Percentiles rank a stretch among this genome's conserved stretches.
Evolutionary conservation across 306 rosid genomes (phyloP).

Genomic region (Dalbergia cultrata): DNA sequence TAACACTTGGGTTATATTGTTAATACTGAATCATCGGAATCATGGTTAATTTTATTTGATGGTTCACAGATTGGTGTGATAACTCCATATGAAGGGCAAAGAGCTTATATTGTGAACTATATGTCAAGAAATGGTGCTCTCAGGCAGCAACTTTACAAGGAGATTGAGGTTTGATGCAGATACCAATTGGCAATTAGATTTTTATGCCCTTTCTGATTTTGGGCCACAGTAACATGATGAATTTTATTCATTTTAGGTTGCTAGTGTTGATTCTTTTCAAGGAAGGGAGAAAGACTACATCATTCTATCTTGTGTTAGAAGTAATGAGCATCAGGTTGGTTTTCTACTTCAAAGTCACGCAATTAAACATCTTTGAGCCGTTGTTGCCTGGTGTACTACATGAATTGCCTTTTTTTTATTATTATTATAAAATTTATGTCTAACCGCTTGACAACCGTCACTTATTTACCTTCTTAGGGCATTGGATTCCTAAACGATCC

Average conservation of each 20-base stretch:
- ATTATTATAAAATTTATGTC: slow-evolving; percentile 10
- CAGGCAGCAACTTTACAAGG: slow-evolving; percentile 98
- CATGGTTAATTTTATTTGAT: not conserved
- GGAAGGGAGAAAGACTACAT: slow-evolving; percentile 99
- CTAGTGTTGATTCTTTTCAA: slow-evolving; percentile 99
- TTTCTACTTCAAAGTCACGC: not conserved
- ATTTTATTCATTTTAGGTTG: slow-evolving; percentile 75
- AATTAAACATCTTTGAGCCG: not conserved
- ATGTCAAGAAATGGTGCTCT: slow-evolving; percentile 99
- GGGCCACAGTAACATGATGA: slow-evolving; percentile 6
- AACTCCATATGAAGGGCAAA: slow-evolving; percentile 97
- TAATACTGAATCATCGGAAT: slow-evolving; percentile 6
- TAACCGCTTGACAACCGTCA: slow-evolving; percentile 40
- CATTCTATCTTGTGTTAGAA: slow-evolving; percentile 95
- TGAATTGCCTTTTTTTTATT: not conserved
- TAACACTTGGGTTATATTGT: not conserved
- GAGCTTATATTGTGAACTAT: slow-evolving; percentile 97
- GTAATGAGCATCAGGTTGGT: slow-evolving; percentile 99
- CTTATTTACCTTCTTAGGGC: slow-evolving; percentile 62
- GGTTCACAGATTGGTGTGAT: slow-evolving; percentile 88
- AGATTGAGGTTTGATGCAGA: slow-evolving; percentile 78
- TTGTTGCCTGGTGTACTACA: not conserved
- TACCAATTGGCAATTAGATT: not conserved
- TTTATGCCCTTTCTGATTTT: slow-evolving; percentile 11
- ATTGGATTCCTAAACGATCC: slow-evolving; percentile 98